Base-by-base conservation (phyloP, 2,329 filamentous ascomycete genomes). In the Talaromyces sp. region DNA sequence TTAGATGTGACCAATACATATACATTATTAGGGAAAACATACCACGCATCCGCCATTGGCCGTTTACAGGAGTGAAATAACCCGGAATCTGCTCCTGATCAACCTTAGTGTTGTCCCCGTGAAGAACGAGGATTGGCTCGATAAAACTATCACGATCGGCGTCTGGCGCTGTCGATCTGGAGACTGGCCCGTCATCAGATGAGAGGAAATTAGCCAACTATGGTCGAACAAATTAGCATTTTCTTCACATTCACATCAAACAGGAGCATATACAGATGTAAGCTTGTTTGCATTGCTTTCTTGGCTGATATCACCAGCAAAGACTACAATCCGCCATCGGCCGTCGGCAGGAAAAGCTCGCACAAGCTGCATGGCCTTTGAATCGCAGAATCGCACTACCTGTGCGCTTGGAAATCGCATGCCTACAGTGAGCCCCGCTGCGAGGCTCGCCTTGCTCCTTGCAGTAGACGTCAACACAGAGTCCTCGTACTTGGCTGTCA, bases 1-100 rank as follows among this genome's bases (percentile, higher is more conserved):
- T 30, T 31, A 53, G 28, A 53, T 51, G 27, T 51, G 27, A 30
- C 8, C 16, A 53, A 9, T 30, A 47, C 10, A 6, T 5, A 10
- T 33, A 28, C 28, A 4, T 1, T 10, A 16, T 51, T 12, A 47
- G 16, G 23, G n/a, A 40, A 23, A 36, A 62, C 73, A 67, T 69
- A 85, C 84, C 80, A 76, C 79, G 78, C 61, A 86, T 83, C 30
- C 76, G 75, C 78, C 82, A 84, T 66, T 81, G 82, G 0, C 85
- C 84, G 1, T 80, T 83, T 0, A 78, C 68, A 0, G 86, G 86
- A 63, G 78, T 83, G 68, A 88, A 89, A 57, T 79, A 80, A 1
- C 75, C 69, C 0, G 84, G 86, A 6, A 88, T 84, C 54, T 82
- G 73, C 5, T 81, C 76, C 50, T 83, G 78, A 57, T 86, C 79